phyloP scores from a whole-genome alignment of 2,329 filamentous ascomycete species.

The Pseudogymnoascus sp. region DNA sequence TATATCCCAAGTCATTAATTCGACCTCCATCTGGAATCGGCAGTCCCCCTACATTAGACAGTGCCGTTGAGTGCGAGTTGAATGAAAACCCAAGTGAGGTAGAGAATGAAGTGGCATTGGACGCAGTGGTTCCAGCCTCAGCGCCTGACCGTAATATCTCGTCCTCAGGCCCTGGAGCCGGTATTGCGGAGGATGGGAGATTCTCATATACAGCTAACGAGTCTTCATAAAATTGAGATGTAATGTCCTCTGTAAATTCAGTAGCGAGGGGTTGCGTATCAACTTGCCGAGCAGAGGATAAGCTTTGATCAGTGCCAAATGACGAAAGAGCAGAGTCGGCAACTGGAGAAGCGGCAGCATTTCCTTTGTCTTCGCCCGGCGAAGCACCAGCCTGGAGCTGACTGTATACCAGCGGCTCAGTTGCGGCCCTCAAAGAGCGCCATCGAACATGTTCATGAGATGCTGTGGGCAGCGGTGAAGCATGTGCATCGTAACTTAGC shows the following conservation, averaged over 20 bases:
- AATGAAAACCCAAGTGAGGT: conserved; percentile 10
- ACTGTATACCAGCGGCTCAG: conserved; percentile 38
- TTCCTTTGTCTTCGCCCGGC: conserved; percentile 24
- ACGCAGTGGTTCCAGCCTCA: conserved; percentile 27
- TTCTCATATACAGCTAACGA: conserved; percentile 65
- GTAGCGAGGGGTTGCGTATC: conserved; percentile 13
- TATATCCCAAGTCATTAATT: conserved; percentile 55
- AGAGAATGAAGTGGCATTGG: conserved; percentile 29
- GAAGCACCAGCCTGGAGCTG: conserved; percentile 39
- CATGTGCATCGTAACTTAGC: conserved; percentile 13
- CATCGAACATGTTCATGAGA: conserved; percentile 30
- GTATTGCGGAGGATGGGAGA: conserved; percentile 52
- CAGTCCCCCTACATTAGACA: conserved; percentile 6
- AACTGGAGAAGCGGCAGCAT: conserved; percentile 41
- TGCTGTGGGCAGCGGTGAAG: conserved; percentile 10
- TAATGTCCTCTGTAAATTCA: conserved; percentile 25
- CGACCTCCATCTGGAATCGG: conserved; percentile 24
- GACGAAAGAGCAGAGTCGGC: conserved; percentile 29
- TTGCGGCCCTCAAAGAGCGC: conserved; percentile 42
- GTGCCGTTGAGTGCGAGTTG: conserved; percentile 24
- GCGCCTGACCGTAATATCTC: conserved; percentile 7
- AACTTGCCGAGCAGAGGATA: conserved; percentile 17
- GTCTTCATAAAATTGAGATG: conserved; percentile 67
- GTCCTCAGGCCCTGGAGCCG: background rate
- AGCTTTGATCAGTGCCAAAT: conserved; percentile 6